Evolutionary conservation across 2,329 filamentous ascomycete species (phyloP).

Genomic region (Waltergamsia citrina): DNA sequence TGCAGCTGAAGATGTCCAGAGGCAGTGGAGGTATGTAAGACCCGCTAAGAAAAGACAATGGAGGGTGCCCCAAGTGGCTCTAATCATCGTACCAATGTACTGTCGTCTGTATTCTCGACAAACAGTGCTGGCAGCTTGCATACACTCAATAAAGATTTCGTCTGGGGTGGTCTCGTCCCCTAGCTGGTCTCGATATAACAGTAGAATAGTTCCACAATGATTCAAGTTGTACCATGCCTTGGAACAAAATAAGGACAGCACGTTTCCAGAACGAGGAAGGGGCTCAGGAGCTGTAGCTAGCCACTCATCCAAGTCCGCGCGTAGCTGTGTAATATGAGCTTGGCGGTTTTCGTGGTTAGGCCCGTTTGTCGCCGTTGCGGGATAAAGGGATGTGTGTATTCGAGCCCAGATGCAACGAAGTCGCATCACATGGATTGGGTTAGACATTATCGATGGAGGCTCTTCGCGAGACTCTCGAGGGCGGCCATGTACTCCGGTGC

Average conservation of each 20-base stretch:
- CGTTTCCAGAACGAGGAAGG: constrained; percentile 7
- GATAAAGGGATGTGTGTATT: background rate
- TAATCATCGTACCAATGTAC: background rate
- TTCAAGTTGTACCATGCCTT: constrained; percentile 4
- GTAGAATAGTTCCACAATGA: background rate
- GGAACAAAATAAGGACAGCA: constrained; percentile 13
- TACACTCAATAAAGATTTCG: constrained; percentile 11
- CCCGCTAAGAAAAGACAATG: constrained; percentile 1
- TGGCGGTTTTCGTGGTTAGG: background rate
- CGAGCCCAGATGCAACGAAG: background rate
- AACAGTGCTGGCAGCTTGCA: constrained; percentile 7
- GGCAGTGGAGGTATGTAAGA: constrained; percentile 13
- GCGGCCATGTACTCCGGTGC: background rate
- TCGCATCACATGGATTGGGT: background rate
- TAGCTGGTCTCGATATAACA: constrained; percentile 6
- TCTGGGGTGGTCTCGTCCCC: constrained; percentile 8
- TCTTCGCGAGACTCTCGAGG: background rate
- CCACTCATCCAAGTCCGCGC: background rate
- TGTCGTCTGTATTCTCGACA: constrained; percentile 10
- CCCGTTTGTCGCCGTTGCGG: background rate
- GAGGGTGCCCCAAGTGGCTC: background rate
- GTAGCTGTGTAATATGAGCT: background rate
- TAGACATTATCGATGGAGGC: background rate
- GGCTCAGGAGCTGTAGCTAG: background rate
- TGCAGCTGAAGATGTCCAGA: constrained; percentile 16